A percentile compares a stretch with the other conserved stretches of the same genome.
Evolutionary conservation across 805 yeast genomes (phyloP).

Genomic region (Clavispora santaluciae): DNA sequence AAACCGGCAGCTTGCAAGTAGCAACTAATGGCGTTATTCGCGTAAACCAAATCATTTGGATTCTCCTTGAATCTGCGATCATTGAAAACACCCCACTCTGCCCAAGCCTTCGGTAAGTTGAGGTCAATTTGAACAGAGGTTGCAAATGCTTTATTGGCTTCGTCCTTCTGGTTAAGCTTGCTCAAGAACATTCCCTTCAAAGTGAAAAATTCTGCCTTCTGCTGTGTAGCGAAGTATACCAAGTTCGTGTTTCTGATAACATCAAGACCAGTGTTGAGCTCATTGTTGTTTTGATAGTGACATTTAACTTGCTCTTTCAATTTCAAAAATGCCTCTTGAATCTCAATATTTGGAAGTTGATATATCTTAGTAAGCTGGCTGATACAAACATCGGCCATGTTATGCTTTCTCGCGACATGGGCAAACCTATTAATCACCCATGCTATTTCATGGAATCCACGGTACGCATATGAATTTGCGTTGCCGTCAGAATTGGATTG

Average conservation of each 20-base stretch:
- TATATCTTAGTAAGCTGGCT: constrained; percentile 89
- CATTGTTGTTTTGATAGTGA: constrained; percentile 88
- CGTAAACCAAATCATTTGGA: constrained; percentile 74
- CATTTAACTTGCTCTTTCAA: constrained; percentile 97
- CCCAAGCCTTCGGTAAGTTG: constrained; percentile 97
- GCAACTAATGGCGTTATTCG: constrained; percentile 92
- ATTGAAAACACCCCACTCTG: constrained; percentile 97
- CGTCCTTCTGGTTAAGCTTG: constrained; percentile 83
- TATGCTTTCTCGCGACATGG: constrained; percentile 95
- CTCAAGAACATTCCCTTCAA: constrained; percentile 97
- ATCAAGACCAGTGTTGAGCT: constrained; percentile 90
- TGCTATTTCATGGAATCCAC: constrained; percentile 98
- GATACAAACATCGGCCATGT: constrained; percentile 95
- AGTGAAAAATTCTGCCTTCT: constrained; percentile 96
- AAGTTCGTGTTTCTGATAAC: constrained; percentile 94
- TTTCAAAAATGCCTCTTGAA: constrained; percentile 95
- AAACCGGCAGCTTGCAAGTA: constrained; percentile 96
- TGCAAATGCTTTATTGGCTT: constrained; percentile 96
- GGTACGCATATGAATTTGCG: constrained; percentile 88
- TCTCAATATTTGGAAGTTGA: constrained; percentile 94
- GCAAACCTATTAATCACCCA: constrained; percentile 99
- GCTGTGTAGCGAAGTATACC: constrained; percentile 95
- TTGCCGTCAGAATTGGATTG: constrained; percentile 60
- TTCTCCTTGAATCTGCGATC: constrained; percentile 83
- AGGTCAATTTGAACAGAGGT: constrained; percentile 96